phyloP scores from a whole-genome alignment of 164 flowering plant genomes.

The Pachysandra terminalis region DNA sequence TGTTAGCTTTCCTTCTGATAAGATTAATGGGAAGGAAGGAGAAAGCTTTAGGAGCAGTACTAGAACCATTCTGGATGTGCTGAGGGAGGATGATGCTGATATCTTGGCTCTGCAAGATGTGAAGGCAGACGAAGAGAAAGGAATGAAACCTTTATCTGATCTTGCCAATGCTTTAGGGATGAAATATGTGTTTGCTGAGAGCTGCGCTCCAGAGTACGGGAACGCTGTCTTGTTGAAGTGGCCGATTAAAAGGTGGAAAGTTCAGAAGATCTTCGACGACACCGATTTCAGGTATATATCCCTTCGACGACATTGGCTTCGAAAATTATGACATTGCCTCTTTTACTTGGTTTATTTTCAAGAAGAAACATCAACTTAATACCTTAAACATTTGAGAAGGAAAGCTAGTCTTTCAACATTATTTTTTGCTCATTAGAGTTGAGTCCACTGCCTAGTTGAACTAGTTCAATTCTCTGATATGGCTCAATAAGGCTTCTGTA shows the following conservation, averaged over 20 bases:
- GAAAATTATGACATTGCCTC: background rate
- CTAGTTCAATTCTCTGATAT: no score
- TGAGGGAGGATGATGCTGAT: conserved; percentile 83
- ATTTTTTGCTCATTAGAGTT: no score
- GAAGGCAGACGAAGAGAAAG: conserved; percentile 86
- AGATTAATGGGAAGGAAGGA: conserved; percentile 16
- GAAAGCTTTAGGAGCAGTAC: conserved; percentile 32
- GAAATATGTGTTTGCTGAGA: conserved; percentile 92
- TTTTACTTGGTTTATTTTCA: no score
- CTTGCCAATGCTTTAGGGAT: conserved; percentile 81
- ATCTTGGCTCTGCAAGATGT: conserved; percentile 86
- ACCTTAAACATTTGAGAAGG: no score
- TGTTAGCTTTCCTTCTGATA: conserved; percentile 42
- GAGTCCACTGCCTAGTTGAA: no score
- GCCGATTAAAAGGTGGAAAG: conserved; percentile 81
- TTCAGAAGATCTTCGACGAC: conserved; percentile 77
- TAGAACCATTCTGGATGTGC: conserved; percentile 62
- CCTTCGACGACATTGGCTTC: background rate
- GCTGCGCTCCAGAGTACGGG: conserved; percentile 98
- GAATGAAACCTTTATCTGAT: conserved; percentile 84
- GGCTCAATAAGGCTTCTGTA: no score
- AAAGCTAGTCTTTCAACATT: no score
- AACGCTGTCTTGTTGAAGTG: conserved; percentile 85
- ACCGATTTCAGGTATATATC: conserved; percentile 75
- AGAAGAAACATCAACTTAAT: no score